These are phyloP conservation scores for Pseudophaeomoniella oleicola DNA, from an alignment of 2,329 filamentous ascomycete genomes.

Conservation along the genomic window DNA sequence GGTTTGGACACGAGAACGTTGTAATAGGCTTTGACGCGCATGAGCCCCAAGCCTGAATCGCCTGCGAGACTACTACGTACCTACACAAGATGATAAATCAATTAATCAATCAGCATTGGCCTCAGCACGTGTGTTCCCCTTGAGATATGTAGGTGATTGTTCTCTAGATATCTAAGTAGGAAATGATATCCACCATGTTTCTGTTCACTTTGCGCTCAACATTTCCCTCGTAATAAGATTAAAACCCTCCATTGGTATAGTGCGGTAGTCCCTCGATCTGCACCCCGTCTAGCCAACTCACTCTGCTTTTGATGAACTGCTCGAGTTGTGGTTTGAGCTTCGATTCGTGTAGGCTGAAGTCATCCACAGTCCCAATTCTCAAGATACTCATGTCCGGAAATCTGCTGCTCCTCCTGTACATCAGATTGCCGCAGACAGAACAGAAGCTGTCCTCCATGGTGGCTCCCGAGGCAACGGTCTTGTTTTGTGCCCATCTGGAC, in stretches of 20 bases:
- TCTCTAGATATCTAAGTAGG: not conserved
- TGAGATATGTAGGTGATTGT: too few relatives aligned
- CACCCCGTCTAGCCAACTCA: constrained; percentile 28
- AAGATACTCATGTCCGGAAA: constrained; percentile 33
- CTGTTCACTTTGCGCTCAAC: not conserved
- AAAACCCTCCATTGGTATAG: constrained; percentile 12
- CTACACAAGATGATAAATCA: too few relatives aligned
- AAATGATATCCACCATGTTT: not conserved
- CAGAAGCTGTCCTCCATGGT: constrained; percentile 50
- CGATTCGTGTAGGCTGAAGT: constrained; percentile 41
- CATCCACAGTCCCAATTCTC: constrained; percentile 45
- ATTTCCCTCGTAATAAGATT: not conserved
- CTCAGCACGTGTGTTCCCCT: too few relatives aligned
- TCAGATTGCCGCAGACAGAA: constrained; percentile 39
- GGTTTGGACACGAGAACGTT: too few relatives aligned
- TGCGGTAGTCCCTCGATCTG: constrained; percentile 15
- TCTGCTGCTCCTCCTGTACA: constrained; percentile 35
- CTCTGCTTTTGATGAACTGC: constrained; percentile 35
- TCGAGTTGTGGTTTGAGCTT: constrained; percentile 39
- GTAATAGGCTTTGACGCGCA: too few relatives aligned
- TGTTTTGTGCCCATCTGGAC: constrained; percentile 27
- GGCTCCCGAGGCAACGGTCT: constrained; percentile 31
- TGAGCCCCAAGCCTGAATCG: too few relatives aligned
- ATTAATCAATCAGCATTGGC: too few relatives aligned
- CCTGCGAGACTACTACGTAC: too few relatives aligned